These are phyloP conservation scores for Trichopus zeylanicus DNA, from an alignment of 116 monocot species.

Conservation along the genomic window DNA sequence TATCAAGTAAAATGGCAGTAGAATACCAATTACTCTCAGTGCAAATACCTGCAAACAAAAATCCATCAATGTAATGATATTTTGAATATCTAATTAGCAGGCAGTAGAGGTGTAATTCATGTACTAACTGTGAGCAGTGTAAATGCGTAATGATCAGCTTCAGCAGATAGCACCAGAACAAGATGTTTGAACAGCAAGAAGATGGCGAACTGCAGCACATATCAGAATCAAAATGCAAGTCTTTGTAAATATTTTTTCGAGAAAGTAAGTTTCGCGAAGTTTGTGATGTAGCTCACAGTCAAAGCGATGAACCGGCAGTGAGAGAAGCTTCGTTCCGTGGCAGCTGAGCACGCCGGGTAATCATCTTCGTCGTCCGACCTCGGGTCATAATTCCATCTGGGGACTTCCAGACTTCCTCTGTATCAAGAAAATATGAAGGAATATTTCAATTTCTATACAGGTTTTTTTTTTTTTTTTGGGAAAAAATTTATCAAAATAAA, in stretches of 20 bases:
- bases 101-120: too few species aligned
- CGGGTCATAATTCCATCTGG: slow-evolving; percentile 40
- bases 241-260: too few species aligned
- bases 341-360: slow-evolving; percentile 20
- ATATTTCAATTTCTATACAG: neutral
- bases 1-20: slow-evolving; percentile 48
- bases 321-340: slow-evolving; percentile 12
- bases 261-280: too few species aligned
- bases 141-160: slow-evolving; percentile 39
- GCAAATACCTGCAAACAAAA: slow-evolving; percentile 27
- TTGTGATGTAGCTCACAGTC: slow-evolving; percentile 19
- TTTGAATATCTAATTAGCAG: neutral
- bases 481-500: neutral
- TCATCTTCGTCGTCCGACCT: slow-evolving; percentile 4
- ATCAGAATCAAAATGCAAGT: too few species aligned
- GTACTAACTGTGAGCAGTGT: slow-evolving; percentile 45
- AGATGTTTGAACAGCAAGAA: slow-evolving; percentile 40
- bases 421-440: neutral
- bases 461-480: neutral
- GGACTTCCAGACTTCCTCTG: slow-evolving; percentile 45
- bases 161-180: slow-evolving; percentile 16
- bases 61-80: neutral
- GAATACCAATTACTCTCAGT: slow-evolving; percentile 56
- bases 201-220: slow-evolving; percentile 27
- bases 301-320: slow-evolving; percentile 28